Evolutionary conservation across 352 stramenopile genomes (phyloP).

Genomic region (Thraustotheca clavata): DNA sequence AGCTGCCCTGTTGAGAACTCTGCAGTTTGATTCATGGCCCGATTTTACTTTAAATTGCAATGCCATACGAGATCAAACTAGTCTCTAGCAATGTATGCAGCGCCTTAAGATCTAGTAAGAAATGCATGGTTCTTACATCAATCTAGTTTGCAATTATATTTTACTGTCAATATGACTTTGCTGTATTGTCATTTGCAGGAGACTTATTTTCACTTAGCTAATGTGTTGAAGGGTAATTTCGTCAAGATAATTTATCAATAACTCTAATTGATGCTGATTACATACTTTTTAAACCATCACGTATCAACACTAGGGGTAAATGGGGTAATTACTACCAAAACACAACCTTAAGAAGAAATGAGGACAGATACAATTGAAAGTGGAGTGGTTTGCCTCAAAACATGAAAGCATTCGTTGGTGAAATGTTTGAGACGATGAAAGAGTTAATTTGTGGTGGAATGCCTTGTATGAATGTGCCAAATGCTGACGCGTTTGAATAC

Average conservation of each 20-base stretch:
- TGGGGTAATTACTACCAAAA: slow-evolving; percentile 9
- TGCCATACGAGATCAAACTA: too few species aligned
- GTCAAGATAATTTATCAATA: not conserved
- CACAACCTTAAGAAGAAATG: not conserved
- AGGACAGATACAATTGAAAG: not conserved
- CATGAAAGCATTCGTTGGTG: slow-evolving; percentile 16
- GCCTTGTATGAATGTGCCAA: slow-evolving; percentile 1
- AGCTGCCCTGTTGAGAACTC: too few species aligned
- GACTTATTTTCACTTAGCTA: too few species aligned
- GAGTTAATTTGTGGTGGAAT: not conserved
- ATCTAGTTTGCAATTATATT: too few species aligned
- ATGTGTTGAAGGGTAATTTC: too few species aligned
- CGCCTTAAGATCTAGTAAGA: too few species aligned
- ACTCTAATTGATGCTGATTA: slow-evolving; percentile 11
- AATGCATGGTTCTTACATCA: too few species aligned
- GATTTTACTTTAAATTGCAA: too few species aligned
- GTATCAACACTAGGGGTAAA: not conserved
- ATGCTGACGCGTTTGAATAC: slow-evolving; percentile 7
- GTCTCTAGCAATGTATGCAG: too few species aligned
- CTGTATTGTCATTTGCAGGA: too few species aligned
- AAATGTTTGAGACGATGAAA: slow-evolving; percentile 2
- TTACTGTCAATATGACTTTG: too few species aligned
- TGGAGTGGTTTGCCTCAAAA: slow-evolving; percentile 4
- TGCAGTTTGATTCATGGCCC: too few species aligned
- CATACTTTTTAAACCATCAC: not conserved